Evolutionary conservation across 306 rosid species (phyloP), one percentile per base, ranked within the genome.

Genomic region (Gleditsia sinensis): DNA sequence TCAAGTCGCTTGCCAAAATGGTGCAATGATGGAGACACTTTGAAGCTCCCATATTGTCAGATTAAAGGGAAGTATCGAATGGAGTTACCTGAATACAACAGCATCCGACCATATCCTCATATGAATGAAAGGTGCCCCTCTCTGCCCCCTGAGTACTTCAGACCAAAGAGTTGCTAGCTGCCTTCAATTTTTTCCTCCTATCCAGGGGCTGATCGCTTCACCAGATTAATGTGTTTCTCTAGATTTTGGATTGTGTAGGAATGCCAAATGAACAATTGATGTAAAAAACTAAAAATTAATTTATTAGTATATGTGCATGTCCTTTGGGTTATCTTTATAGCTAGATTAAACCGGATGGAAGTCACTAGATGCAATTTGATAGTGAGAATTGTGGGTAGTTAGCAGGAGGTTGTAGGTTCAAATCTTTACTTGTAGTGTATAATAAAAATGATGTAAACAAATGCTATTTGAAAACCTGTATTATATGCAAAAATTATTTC

Each of bases 81-180:
- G 98, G 97, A 95, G 62, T 74, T 95, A 59, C 99, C 97, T 1
- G 96, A 78, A 67, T 95, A 87, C 80, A 95, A 90, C 88, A 86
- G 86, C 25, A 25, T 95, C 83, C 83, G 87, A 50, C 93, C 92
- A 11, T 95, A 95, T 75, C 54, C 84, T 23, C 88, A 86, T 84
- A 95, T 95, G 99, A 95, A 95, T 63, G 99, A 95, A 84, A 84
- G 88, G 85, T 92, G 99, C 75, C 90, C 97, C 39, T 88, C 99
- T 75, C 86, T 95, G 76, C 96, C 99, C n/a, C 78, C 97, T 6
- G 53, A 86, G 77, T 95, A 95, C 76, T 73, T 20, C 59, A 89
- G 99, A 76, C n/a, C 90, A 16, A 24, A 9, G 57, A 79, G 81
- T 64, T 95, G 99, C 83, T 95, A 85, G 86, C 67, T n/a, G 50